phyloP scores from a whole-genome alignment of 768 basidiomycete species.

The Lentinula boryana region DNA sequence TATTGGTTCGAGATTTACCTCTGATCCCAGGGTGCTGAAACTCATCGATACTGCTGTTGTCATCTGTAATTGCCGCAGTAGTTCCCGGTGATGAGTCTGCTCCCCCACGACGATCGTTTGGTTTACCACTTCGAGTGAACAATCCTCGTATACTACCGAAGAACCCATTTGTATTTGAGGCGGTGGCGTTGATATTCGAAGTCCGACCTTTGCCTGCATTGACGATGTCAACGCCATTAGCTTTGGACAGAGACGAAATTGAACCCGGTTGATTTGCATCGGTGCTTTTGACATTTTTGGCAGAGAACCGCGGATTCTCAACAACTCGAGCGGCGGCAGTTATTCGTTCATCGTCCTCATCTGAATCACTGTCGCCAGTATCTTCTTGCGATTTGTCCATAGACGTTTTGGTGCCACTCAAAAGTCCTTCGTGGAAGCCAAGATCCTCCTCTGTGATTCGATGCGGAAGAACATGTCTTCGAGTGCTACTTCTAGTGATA shows the following conservation, averaged over 20 bases:
- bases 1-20: constrained; percentile 9
- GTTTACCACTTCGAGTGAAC: neutral
- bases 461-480: constrained; percentile 19
- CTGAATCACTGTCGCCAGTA: constrained; percentile 28
- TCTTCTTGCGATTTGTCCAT: constrained; percentile 12
- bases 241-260: neutral
- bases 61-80: constrained; percentile 9
- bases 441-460: constrained; percentile 30
- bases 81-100: neutral
- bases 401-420: neutral
- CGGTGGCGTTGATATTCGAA: neutral
- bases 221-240: neutral
- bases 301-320: constrained; percentile 51
- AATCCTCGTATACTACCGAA: constrained; percentile 7
- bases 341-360: constrained; percentile 16
- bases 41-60: constrained; percentile 19
- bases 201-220: neutral
- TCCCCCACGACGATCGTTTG: neutral
- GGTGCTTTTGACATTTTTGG: neutral
- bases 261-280: neutral
- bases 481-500: neutral
- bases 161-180: neutral
- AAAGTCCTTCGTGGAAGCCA: neutral
- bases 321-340: constrained; percentile 27
- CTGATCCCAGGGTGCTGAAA: neutral